Conservation (phyloP, 192 early-diverging fungal species). For the Coemansia sp. region DNA sequence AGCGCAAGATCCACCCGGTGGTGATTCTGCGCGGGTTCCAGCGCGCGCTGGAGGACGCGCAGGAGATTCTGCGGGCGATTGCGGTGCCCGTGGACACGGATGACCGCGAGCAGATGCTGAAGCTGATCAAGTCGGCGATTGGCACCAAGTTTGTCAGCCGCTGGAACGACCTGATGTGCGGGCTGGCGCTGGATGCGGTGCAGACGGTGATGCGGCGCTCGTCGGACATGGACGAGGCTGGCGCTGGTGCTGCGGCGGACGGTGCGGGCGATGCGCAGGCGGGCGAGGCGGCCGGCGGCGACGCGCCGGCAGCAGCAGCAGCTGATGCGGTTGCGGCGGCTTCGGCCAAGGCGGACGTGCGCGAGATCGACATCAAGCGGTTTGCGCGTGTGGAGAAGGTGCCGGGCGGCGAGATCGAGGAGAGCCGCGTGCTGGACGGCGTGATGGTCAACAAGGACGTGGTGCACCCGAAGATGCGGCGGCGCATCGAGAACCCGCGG, state of each 20-base stretch:
- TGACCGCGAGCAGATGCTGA: conserved; percentile 84
- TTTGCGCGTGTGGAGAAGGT: conserved; percentile 98
- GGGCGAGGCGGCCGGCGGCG: background rate
- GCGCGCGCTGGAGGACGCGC: conserved; percentile 87
- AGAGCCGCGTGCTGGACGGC: conserved; percentile 91
- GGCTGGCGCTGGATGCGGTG: conserved; percentile 93
- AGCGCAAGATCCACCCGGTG: conserved; percentile 98
- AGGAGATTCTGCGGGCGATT: conserved; percentile 79
- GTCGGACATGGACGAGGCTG: conserved; percentile 15
- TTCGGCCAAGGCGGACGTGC: conserved; percentile 64
- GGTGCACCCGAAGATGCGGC: conserved; percentile 96
- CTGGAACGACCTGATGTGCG: conserved; percentile 98
- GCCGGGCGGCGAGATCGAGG: conserved; percentile 97
- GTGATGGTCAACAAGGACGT: conserved; percentile 99
- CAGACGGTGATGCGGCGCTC: conserved; percentile 68
- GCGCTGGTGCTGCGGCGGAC: background rate
- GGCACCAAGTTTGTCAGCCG: conserved; percentile 95
- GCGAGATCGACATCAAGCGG: conserved; percentile 96
- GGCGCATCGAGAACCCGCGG: conserved; percentile 93
- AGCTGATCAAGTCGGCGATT: conserved; percentile 85
- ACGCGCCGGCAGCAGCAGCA: background rate
- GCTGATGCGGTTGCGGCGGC: background rate
- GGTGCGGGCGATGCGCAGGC: background rate
- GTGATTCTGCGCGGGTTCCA: conserved; percentile 93
- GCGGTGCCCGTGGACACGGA: conserved; percentile 79